Evolutionary conservation across 1,139 yeast genomes (phyloP), one percentile per base, ranked within the genome.

Genomic region (Nakaseomyces sp.): DNA sequence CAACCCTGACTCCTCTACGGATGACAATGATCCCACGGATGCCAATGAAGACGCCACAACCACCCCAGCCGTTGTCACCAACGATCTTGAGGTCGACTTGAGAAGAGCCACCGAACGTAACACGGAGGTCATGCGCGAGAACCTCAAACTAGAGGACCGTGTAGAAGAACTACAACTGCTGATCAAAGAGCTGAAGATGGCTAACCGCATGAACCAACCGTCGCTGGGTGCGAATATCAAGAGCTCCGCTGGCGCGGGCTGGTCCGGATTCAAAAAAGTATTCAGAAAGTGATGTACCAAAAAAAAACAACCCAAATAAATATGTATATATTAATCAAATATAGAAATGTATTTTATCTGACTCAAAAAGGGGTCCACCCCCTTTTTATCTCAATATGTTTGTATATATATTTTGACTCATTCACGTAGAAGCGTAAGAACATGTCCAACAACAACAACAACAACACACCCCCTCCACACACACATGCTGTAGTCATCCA

Each of bases 31-130:
- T n/a, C n/a, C n/a, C n/a, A n/a, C n/a, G n/a, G n/a, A n/a, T n/a
- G n/a, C n/a, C n/a, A n/a, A n/a, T n/a, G n/a, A n/a, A n/a, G n/a
- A n/a, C n/a, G n/a, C n/a, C n/a, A n/a, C n/a, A n/a, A n/a, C n/a
- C n/a, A n/a, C n/a, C n/a, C n/a, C n/a, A n/a, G n/a, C n/a, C n/a
- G n/a, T n/a, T n/a, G n/a, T n/a, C n/a, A 61, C 22, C 46, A 58
- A 3, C 51, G 61, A 64, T 28, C 53, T 72, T 33, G 68, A 67
- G 40, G 64, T 57, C 8, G 74, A 71, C 48, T 57, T 69, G 44
- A 67, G 65, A 44, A 70, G 71, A 47, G 72, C 71, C 54, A 81
- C 72, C 81, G 80, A 60, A 54, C 70, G 71, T 66, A 82, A 69
- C 64, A 71, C 58, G 41, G 74, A 72, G 52, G 78, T 75, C 16